Percentiles rank a stretch among this genome's conserved stretches.
These are phyloP conservation scores for Mrakia gelida DNA, from an alignment of 768 basidiomycete genomes.

Conservation along the genomic window DNA sequence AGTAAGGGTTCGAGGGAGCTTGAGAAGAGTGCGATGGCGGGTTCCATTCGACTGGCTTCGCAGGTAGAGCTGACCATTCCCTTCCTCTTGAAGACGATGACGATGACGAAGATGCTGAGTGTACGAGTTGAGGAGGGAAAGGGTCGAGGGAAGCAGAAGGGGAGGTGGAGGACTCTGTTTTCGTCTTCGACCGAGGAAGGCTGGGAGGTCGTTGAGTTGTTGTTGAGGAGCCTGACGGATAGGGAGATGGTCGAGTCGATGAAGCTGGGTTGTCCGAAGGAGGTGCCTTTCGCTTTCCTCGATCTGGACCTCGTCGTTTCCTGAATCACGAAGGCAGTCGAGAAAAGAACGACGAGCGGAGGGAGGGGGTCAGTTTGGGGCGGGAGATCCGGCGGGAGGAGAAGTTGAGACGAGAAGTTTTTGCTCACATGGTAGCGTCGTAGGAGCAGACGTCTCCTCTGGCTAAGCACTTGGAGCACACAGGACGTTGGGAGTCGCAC, in stretches of 20 bases:
- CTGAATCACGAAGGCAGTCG: neutral
- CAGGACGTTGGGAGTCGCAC: neutral
- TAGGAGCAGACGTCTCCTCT: constrained; percentile 1
- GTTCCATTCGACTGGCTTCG: neutral
- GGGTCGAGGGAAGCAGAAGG: neutral
- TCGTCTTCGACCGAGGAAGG: neutral
- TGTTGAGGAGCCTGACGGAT: neutral
- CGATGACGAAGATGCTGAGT: neutral
- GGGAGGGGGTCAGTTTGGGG: neutral
- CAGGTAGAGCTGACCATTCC: neutral
- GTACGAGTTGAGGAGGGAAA: neutral
- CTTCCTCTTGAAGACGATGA: neutral
- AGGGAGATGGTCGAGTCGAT: neutral
- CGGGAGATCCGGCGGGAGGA: neutral
- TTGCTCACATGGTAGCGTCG: neutral
- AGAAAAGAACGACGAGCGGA: too few species aligned
- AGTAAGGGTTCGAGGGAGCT: too few species aligned
- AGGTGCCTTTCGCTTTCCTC: neutral
- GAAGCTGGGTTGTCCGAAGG: neutral
- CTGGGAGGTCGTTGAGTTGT: too few species aligned
- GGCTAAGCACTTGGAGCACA: neutral
- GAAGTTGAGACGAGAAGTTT: neutral
- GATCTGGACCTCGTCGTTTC: constrained; percentile 8
- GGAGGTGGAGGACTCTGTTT: neutral
- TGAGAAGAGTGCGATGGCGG: neutral